phyloP scores from a whole-genome alignment of 345 rosid genomes.

The Citrus reticulata region DNA sequence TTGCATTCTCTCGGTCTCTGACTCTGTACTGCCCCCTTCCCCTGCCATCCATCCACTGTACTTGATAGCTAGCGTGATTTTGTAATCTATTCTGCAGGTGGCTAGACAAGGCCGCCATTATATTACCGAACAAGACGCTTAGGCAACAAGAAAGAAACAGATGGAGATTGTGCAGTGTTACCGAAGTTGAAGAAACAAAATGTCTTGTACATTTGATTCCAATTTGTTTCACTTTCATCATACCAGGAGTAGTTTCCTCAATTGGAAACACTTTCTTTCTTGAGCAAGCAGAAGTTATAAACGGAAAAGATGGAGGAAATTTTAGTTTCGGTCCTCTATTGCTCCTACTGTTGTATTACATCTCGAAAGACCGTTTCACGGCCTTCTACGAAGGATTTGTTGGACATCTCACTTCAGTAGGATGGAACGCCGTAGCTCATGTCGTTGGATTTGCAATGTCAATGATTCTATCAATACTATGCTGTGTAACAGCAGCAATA shows the following conservation, averaged over 20 bases:
- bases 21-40: not conserved
- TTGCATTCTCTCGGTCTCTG: slow-evolving; percentile 12
- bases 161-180: slow-evolving; percentile 44
- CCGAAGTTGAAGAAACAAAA: slow-evolving; percentile 42
- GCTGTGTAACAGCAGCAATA: slow-evolving; percentile 34
- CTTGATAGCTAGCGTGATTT: no score
- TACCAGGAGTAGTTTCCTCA: slow-evolving; percentile 27
- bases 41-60: no score
- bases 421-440: not conserved
- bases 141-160: slow-evolving; percentile 25
- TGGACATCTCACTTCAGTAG: not conserved
- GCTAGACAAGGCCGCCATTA: slow-evolving; percentile 37
- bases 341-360: slow-evolving; percentile 25
- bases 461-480: slow-evolving; percentile 28
- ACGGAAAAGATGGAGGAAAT: slow-evolving; percentile 10
- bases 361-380: not conserved
- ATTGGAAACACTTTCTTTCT: slow-evolving; percentile 36
- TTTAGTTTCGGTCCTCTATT: slow-evolving; percentile 28
- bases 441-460: slow-evolving; percentile 32
- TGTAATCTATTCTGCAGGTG: slow-evolving; percentile 8
- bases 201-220: slow-evolving; percentile 22
- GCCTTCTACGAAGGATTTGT: not conserved
- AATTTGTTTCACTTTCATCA: slow-evolving; percentile 24
- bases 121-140: slow-evolving; percentile 18
- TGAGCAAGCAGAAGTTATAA: slow-evolving; percentile 26